A percentile compares a stretch with the other conserved stretches of the same genome.
Evolutionary conservation across 805 yeast genomes (phyloP).

Genomic region (Candida sonorensis): DNA sequence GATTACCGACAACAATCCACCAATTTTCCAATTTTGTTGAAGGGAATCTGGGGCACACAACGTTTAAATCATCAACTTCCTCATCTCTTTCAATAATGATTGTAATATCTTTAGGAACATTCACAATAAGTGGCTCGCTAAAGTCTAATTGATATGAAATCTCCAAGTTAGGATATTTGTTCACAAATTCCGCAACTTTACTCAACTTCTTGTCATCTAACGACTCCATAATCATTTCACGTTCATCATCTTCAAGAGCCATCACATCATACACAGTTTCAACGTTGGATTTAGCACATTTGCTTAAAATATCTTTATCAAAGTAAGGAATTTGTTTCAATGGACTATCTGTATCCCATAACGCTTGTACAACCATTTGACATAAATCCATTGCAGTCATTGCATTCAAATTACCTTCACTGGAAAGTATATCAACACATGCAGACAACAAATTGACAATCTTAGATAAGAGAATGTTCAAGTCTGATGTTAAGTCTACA

Average conservation of each 20-base stretch:
- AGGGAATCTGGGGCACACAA: slow-evolving; percentile 56
- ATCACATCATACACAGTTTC: slow-evolving; percentile 74
- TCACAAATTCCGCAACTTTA: slow-evolving; percentile 80
- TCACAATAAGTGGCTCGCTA: slow-evolving; percentile 33
- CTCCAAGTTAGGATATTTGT: slow-evolving; percentile 84
- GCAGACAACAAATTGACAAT: slow-evolving; percentile 53
- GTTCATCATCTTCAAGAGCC: slow-evolving; percentile 58
- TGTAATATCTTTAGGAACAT: slow-evolving; percentile 38
- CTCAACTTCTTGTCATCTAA: slow-evolving; percentile 41
- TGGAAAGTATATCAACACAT: slow-evolving; percentile 66
- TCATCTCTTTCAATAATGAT: slow-evolving; percentile 66
- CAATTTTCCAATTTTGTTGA: slow-evolving; percentile 56
- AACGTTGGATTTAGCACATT: slow-evolving; percentile 50
- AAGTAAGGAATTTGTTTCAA: slow-evolving; percentile 78
- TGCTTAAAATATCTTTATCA: slow-evolving; percentile 37
- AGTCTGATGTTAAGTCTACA: slow-evolving; percentile 54
- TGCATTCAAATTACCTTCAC: slow-evolving; percentile 76
- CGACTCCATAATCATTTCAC: slow-evolving; percentile 55
- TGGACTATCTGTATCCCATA: slow-evolving; percentile 76
- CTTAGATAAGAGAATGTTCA: slow-evolving; percentile 41
- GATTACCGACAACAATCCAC: slow-evolving; percentile 87
- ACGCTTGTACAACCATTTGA: slow-evolving; percentile 83
- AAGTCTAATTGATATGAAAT: slow-evolving; percentile 44
- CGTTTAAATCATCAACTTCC: slow-evolving; percentile 57
- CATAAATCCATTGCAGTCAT: slow-evolving; percentile 78